Evolutionary conservation across 2,329 filamentous ascomycete genomes (phyloP).

Genomic region (Macrophomina pseudophaseolina): DNA sequence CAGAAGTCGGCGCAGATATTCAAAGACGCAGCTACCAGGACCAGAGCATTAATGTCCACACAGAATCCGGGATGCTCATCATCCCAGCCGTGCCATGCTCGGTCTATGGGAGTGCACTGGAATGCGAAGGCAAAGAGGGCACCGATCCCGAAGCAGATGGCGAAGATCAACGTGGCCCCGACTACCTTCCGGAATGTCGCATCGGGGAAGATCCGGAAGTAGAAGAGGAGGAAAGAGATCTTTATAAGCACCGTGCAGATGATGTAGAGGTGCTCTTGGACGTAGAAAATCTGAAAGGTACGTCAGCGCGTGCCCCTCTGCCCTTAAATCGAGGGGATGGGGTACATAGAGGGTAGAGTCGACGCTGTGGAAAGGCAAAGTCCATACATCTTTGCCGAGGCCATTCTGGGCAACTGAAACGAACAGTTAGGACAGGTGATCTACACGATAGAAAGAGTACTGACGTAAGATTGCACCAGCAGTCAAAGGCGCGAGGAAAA

Average conservation of each 20-base stretch:
- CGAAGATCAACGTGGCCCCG: background rate
- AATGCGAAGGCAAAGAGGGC: background rate
- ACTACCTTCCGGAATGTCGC: slow-evolving; percentile 2
- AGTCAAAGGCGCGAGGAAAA: background rate
- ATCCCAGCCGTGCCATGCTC: background rate
- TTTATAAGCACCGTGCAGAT: background rate
- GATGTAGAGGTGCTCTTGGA: slow-evolving; percentile 18
- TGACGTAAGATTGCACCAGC: background rate
- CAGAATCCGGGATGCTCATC: background rate
- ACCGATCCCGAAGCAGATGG: background rate
- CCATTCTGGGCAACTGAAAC: background rate
- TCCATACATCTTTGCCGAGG: slow-evolving; percentile 6
- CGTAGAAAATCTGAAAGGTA: background rate
- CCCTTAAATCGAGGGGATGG: too few relatives aligned
- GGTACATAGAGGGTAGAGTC: background rate
- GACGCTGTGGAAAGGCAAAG: background rate
- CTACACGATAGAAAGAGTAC: too few relatives aligned
- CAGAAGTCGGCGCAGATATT: slow-evolving; percentile 8
- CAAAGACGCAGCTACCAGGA: background rate
- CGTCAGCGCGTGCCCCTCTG: background rate
- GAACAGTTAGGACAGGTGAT: background rate
- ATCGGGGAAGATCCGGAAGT: slow-evolving; percentile 16
- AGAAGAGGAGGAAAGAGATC: background rate
- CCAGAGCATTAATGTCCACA: background rate
- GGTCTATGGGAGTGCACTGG: slow-evolving; percentile 5